phyloP scores from a whole-genome alignment of 2,329 filamentous ascomycete species.

The Talaromyces rugulosus region DNA sequence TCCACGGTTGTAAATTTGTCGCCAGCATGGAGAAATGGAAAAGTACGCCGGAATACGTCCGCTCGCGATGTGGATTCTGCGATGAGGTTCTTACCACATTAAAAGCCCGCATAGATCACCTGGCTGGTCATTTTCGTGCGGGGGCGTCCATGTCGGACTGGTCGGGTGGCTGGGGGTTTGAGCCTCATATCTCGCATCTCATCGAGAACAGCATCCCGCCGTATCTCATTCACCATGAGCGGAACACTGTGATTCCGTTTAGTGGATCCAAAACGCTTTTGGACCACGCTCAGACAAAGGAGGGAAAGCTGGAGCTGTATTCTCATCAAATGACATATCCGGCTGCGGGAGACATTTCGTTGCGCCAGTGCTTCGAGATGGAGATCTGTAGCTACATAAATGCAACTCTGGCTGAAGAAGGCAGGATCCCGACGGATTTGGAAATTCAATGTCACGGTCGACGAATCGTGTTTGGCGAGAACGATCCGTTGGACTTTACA shows the following conservation, averaged over 20 bases:
- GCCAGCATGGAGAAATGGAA: constrained; percentile 53
- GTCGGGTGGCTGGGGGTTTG: constrained; percentile 38
- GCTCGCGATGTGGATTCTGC: constrained; percentile 34
- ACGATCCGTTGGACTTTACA: constrained; percentile 11
- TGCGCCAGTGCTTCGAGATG: constrained; percentile 6
- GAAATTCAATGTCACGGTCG: constrained; percentile 9
- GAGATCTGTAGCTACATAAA: constrained; percentile 7
- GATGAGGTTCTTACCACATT: constrained; percentile 25
- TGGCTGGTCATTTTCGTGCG: constrained; percentile 37
- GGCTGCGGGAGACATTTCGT: neutral
- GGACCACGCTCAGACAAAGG: neutral
- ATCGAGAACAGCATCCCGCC: constrained; percentile 38
- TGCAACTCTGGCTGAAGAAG: neutral
- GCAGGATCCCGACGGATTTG: constrained; percentile 2
- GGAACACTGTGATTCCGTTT: constrained; percentile 24
- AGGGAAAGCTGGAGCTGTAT: neutral
- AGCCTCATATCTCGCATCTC: constrained; percentile 29
- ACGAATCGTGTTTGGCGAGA: constrained; percentile 5
- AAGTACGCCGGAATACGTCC: constrained; percentile 47
- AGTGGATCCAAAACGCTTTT: constrained; percentile 2
- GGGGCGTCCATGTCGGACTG: constrained; percentile 35
- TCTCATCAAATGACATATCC: constrained; percentile 8
- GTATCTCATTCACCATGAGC: constrained; percentile 33
- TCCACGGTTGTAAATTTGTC: constrained; percentile 50
- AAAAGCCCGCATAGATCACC: constrained; percentile 32